These are phyloP conservation scores for Psilocybe cubensis DNA, from an alignment of 768 basidiomycete genomes.

Conservation along the genomic window DNA sequence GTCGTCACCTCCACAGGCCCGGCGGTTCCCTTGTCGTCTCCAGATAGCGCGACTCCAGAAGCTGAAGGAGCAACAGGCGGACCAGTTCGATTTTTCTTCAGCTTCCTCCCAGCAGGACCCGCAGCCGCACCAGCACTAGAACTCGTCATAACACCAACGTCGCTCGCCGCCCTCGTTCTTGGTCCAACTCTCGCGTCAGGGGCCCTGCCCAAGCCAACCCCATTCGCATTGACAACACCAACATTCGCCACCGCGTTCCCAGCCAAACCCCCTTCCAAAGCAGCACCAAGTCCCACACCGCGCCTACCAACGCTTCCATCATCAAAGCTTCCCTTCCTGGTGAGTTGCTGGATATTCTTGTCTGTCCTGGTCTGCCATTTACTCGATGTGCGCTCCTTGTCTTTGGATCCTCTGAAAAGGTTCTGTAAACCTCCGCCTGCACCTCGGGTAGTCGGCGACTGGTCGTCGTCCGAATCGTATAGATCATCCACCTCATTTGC, in stretches of 20 bases:
- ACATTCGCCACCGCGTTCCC: slow-evolving; percentile 8
- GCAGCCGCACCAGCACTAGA: not conserved
- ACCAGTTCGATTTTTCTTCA: slow-evolving; percentile 20
- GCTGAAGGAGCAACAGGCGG: slow-evolving; percentile 10
- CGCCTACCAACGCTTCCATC: not conserved
- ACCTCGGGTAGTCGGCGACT: not conserved
- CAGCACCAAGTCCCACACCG: not conserved
- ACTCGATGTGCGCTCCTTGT: not conserved
- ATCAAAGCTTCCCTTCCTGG: slow-evolving; percentile 20
- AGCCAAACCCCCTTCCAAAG: slow-evolving; percentile 14
- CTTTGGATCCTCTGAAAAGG: slow-evolving; percentile 10
- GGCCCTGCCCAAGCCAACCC: not conserved
- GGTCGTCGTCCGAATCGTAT: slow-evolving; percentile 11
- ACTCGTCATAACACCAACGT: slow-evolving; percentile 9
- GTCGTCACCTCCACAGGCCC: not conserved
- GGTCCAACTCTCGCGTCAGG: not conserved
- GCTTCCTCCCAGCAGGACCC: slow-evolving; percentile 9
- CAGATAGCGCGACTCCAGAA: not conserved
- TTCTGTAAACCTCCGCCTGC: slow-evolving; percentile 7
- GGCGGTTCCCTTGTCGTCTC: not conserved
- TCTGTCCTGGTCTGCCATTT: slow-evolving; percentile 30
- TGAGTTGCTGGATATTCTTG: slow-evolving; percentile 23
- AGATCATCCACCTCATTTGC: not conserved
- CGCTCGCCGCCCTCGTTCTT: slow-evolving; percentile 18
- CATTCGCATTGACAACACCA: slow-evolving; percentile 11